These are phyloP conservation scores for Hyaloscypha bicolor DNA, from an alignment of 495 filamentous ascomycete genomes.

Conservation along the genomic window DNA sequence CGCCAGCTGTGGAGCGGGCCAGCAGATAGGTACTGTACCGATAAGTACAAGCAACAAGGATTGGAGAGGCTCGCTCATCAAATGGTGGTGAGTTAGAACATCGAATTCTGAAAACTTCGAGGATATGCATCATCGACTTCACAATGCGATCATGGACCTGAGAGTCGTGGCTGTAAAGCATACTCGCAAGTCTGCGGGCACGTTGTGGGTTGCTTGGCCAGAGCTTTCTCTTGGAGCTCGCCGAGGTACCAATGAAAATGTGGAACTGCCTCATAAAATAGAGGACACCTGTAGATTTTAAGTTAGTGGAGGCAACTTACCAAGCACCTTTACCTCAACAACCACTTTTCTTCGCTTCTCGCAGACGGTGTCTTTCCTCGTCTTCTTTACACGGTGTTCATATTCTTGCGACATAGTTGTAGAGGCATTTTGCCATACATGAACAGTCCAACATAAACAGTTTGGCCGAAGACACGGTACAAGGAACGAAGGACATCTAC, in stretches of 20 bases:
- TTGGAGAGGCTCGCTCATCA: background rate
- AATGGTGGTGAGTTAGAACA: background rate
- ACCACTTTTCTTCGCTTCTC: slow-evolving; percentile 28
- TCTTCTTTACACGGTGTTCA: slow-evolving; percentile 20
- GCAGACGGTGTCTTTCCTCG: slow-evolving; percentile 33
- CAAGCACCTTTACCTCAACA: slow-evolving; percentile 18
- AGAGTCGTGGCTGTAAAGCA: background rate
- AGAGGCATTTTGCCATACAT: slow-evolving; percentile 32
- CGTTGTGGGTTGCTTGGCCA: background rate
- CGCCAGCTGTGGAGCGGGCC: background rate
- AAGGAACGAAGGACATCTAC: background rate
- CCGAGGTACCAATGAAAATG: slow-evolving; percentile 6
- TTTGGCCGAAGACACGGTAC: slow-evolving; percentile 18
- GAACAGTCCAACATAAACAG: slow-evolving; percentile 22
- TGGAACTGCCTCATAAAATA: slow-evolving; percentile 2
- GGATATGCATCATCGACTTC: background rate
- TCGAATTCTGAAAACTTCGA: background rate
- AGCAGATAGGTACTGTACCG: background rate
- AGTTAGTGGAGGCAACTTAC: slow-evolving; percentile 14
- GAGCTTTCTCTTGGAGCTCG: background rate
- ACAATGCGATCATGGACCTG: background rate
- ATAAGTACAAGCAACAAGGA: background rate
- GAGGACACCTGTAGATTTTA: slow-evolving; percentile 23
- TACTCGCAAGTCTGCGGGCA: background rate
- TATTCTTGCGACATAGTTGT: slow-evolving; percentile 25